phyloP scores from a whole-genome alignment of 805 yeast genomes.

The Starmerella davenportii region DNA sequence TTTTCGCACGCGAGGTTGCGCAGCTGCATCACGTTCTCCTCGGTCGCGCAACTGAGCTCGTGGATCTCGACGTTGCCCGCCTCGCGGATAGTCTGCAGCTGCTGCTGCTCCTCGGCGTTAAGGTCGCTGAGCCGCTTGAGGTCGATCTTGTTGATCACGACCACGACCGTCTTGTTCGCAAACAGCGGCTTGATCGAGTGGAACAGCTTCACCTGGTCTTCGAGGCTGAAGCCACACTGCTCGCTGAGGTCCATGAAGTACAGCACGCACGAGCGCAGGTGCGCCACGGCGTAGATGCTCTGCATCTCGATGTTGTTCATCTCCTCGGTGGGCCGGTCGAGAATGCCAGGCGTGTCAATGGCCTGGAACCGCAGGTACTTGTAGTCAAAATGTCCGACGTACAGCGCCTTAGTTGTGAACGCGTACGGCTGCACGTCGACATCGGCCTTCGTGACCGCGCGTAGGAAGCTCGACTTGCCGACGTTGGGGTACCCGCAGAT shows the following conservation, averaged over 20 bases:
- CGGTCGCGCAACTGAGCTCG: constrained; percentile 84
- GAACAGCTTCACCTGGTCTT: constrained; percentile 92
- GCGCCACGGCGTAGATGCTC: constrained; percentile 96
- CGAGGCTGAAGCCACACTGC: constrained; percentile 96
- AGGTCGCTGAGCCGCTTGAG: constrained; percentile 73
- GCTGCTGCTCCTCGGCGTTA: constrained; percentile 51
- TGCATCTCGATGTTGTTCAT: constrained; percentile 99
- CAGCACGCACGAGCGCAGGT: constrained; percentile 84
- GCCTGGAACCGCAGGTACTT: constrained; percentile 96
- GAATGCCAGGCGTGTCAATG: constrained; percentile 96
- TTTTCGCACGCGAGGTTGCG: constrained; percentile 96
- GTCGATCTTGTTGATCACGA: constrained; percentile 90
- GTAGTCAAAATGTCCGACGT: constrained; percentile 97
- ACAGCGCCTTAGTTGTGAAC: constrained; percentile 91
- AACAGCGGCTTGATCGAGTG: constrained; percentile 93
- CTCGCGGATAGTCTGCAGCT: constrained; percentile 42
- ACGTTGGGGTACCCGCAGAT: constrained; percentile 99
- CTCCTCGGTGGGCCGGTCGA: constrained; percentile 97
- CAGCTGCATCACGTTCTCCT: constrained; percentile 87
- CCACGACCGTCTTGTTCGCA: constrained; percentile 90
- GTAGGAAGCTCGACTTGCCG: constrained; percentile 90
- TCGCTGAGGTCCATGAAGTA: constrained; percentile 97
- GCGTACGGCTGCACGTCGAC: constrained; percentile 99
- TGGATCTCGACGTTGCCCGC: constrained; percentile 72
- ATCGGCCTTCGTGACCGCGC: constrained; percentile 89